Base-by-base conservation (phyloP, 139 green algal genomes). In the Marvania coccoides region DNA sequence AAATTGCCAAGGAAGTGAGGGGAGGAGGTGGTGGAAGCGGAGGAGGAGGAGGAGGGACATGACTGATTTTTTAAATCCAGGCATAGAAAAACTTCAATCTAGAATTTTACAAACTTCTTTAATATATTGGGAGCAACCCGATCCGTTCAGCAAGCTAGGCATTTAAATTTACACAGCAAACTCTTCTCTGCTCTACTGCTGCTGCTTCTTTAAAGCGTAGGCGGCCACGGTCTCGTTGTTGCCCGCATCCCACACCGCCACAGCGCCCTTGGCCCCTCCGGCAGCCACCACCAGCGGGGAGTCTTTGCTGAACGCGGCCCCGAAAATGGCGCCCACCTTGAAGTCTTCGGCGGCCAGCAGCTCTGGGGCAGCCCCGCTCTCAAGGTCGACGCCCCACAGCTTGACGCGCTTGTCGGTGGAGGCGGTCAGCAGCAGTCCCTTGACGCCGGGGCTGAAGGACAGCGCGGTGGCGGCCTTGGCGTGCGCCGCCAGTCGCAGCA, bases 361-460 rank as follows among this genome's bases (percentile, higher is more conserved):
- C 39, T 66, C n/a, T 6, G 19, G 59, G 13, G 35, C 58, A 2
- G 90, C 85, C 69, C 70, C 60, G 54, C n/a, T 34, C 36, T 81
- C 56, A 14, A 57, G 55, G 31, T 56, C 39, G 0, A 91, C 61
- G 58, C 94, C 87, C 94, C 94, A 99, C 42, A 98, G 73, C 81
- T 98, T 98, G 12, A 94, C 80, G 63, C 81, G 88, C 69, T 96
- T 96, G 81, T 99, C 94, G 1, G 88, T 95, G 4, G 87, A 95
- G 0, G 67, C 88, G 0, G 94, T 98, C 9, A 87, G 78, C 24
- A 99, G 69, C 56, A 98, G 70, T 3, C 75, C 80, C 3, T 83
- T 77, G 0, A 77, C 67, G 19, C 61, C 75, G 5, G 85, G 77
- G 77, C 81, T 83, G 72, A 92, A 93, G 57, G 46, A 74, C 19